Evolutionary conservation across 306 rosid genomes (phyloP), one percentile per base, ranked within the genome.

Genomic region (Cicer chorassanicum): DNA sequence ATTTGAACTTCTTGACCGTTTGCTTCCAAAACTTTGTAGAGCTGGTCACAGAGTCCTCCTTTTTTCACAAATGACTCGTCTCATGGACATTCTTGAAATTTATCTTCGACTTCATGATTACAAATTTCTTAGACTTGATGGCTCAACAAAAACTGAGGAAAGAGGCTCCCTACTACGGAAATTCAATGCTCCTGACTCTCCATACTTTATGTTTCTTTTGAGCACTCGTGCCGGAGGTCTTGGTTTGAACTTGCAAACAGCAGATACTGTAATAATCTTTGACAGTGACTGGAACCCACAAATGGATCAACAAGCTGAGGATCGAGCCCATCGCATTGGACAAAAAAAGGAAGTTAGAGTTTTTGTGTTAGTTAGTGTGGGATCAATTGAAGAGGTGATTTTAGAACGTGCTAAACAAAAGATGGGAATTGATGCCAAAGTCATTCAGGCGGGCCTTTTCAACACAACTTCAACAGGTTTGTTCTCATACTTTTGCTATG

Each of bases 341-440:
- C 99, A 95, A 73, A 95, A 95, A 77, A 95, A 95, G 87, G 99
- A 95, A 84, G 99, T 95, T 15, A 85, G 99, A 82, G 99, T 95
- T 42, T 95, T 95, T 79, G 99, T 95, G 75, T 82, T 95, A 89
- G 97, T 95, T 72, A 95, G 97, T 71, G 99, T 95, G 74, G 99
- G 99, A 86, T 95, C 98, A 57, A 84, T 95, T 73, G 99, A 95
- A 81, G 99, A 95, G 88, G 99, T 92, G 74, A 95, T 95, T 82
- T 86, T 95, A 82, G 99, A 95, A 85, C 98, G 97, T 74, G 99
- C 99, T 14, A 95, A 95, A 82, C 96, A 95, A 82, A 95, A 95
- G 93, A 95, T 95, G 99, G 99, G 99, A 65, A 95, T 95, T 76
- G 99, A 95, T 84, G 99, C 98, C 77, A 95, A 95, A 89, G 99